Percentiles rank a stretch among this genome's conserved stretches.
Conservation (phyloP, 1,284 basidiomycete genomes). For the Cutaneotrichosporon cavernicola region DNA sequence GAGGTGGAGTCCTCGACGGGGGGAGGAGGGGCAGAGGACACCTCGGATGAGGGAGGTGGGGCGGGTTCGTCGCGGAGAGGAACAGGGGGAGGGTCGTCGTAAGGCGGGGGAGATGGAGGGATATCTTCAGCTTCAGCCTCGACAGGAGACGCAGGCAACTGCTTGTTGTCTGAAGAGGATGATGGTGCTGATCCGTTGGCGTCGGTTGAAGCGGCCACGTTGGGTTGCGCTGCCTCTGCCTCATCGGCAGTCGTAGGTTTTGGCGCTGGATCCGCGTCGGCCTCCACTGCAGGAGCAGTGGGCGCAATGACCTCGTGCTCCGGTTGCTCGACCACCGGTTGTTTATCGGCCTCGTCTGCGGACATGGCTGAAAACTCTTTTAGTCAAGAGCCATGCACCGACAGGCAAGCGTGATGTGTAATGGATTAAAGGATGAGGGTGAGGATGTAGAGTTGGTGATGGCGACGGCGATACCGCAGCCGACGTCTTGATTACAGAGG, state of each 20-base stretch:
- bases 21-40: background rate
- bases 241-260: slow-evolving; percentile 1
- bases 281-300: background rate
- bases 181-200: slow-evolving; percentile 5
- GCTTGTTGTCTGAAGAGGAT: background rate
- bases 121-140: background rate
- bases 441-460: background rate
- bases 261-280: background rate
- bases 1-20: background rate
- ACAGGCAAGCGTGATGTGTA: background rate
- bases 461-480: background rate
- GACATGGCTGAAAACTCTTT: slow-evolving; percentile 7
- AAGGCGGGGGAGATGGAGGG: slow-evolving; percentile 4
- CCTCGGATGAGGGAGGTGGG: background rate
- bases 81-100: slow-evolving; percentile 4
- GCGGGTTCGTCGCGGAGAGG: background rate
- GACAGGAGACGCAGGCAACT: background rate
- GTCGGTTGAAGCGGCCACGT: background rate
- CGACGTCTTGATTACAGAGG: background rate
- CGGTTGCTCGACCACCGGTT: background rate
- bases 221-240: background rate
- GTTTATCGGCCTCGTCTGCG: slow-evolving; percentile 11
- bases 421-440: background rate
- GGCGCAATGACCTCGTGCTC: slow-evolving; percentile 5
- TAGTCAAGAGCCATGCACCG: background rate